Evolutionary conservation across 108 stramenopile genomes (phyloP).

Genomic region (Nitzschia putrida): DNA sequence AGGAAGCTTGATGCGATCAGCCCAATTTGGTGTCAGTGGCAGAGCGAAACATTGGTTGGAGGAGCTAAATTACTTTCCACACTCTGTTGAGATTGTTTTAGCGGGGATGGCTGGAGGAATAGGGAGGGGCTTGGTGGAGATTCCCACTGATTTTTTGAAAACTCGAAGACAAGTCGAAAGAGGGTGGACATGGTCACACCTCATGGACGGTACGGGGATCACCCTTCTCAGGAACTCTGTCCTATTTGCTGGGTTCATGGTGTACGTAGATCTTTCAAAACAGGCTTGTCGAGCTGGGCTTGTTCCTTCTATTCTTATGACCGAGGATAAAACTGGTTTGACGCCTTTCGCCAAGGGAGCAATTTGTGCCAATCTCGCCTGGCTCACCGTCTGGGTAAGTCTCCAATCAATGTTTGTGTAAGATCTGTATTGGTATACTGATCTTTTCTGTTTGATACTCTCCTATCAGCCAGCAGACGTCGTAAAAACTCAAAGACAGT

Average conservation of each 20-base stretch:
- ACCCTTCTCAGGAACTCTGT: conserved; percentile 73
- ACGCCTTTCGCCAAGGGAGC: conserved; percentile 75
- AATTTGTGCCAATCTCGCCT: conserved; percentile 78
- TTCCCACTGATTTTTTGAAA: conserved; percentile 83
- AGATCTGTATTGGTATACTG: not conserved
- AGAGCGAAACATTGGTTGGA: conserved; percentile 49
- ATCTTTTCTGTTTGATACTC: not conserved
- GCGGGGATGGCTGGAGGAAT: conserved; percentile 82
- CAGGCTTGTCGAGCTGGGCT: conserved; percentile 46
- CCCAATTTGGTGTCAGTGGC: conserved; percentile 84
- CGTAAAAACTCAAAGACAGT: conserved; percentile 72
- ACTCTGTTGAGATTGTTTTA: conserved; percentile 57
- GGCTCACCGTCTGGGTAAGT: conserved; percentile 73
- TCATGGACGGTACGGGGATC: conserved; percentile 68
- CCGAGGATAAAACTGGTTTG: conserved; percentile 23
- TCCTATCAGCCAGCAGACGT: conserved; percentile 62
- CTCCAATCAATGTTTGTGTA: not conserved
- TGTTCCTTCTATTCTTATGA: conserved; percentile 29
- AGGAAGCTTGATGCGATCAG: conserved; percentile 76
- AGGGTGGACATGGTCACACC: conserved; percentile 50
- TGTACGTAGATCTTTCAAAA: conserved; percentile 75
- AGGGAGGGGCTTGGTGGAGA: conserved; percentile 78
- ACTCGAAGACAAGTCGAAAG: conserved; percentile 69
- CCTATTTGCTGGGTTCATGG: conserved; percentile 67
- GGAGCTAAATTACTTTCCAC: conserved; percentile 15